Percentiles rank a stretch among this genome's conserved stretches.
Conservation (phyloP, 768 basidiomycete species). For the Agrocybe chaxingu region DNA sequence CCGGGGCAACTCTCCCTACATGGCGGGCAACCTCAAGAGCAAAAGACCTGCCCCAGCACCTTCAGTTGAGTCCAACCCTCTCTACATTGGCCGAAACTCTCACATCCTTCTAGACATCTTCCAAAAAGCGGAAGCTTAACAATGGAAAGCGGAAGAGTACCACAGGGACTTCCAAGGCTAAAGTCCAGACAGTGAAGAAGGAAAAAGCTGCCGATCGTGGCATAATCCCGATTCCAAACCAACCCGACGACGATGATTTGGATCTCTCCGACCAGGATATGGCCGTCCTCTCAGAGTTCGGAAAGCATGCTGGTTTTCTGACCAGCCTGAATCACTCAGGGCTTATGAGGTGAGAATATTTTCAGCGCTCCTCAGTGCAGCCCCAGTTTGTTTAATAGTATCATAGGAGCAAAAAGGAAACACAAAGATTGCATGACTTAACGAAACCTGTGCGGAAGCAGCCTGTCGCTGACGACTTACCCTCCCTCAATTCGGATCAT, state of each 20-base stretch:
- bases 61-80: slow-evolving; percentile 20
- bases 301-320: slow-evolving; percentile 64
- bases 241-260: slow-evolving; percentile 43
- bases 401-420: slow-evolving; percentile 82
- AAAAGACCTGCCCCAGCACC: slow-evolving; percentile 31
- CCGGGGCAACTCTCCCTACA: slow-evolving; percentile 10
- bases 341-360: slow-evolving; percentile 65
- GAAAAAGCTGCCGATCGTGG: slow-evolving; percentile 58
- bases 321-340: slow-evolving; percentile 68
- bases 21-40: slow-evolving; percentile 23
- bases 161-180: slow-evolving; percentile 15
- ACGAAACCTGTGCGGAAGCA: slow-evolving; percentile 49
- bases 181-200: slow-evolving; percentile 31
- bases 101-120: slow-evolving; percentile 28
- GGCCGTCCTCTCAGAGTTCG: slow-evolving; percentile 63
- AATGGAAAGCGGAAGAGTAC: slow-evolving; percentile 22
- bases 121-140: slow-evolving; percentile 62
- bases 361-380: neutral
- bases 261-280: slow-evolving; percentile 70
- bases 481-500: slow-evolving; percentile 60
- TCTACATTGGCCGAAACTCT: neutral
- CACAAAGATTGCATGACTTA: slow-evolving; percentile 63
- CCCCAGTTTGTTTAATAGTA: neutral
- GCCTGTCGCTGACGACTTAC: slow-evolving; percentile 54
- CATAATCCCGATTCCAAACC: slow-evolving; percentile 61